Percentiles rank a stretch among this genome's conserved stretches.
phyloP scores from a whole-genome alignment of 768 basidiomycete genomes.

The Brasilioporus rufonigricans region DNA sequence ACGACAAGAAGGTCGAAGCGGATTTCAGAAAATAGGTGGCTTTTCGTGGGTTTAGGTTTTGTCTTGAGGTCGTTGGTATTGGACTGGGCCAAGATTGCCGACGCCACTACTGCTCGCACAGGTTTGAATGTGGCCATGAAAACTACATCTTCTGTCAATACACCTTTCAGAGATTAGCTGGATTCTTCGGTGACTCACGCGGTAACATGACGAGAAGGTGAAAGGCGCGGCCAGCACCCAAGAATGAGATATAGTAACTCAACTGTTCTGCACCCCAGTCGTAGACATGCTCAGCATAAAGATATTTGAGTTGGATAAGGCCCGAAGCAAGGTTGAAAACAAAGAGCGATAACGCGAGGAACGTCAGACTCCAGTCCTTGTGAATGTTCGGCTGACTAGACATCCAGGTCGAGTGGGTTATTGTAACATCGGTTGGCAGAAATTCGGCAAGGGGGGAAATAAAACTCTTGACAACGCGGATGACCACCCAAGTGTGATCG shows the following conservation, averaged over 20 bases:
- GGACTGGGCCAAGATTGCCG: conserved; percentile 3
- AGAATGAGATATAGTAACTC: conserved; percentile 72
- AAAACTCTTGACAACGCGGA: conserved; percentile 41
- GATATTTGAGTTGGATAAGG: conserved; percentile 70
- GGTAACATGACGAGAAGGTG: conserved; percentile 69
- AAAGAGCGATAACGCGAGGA: conserved; percentile 63
- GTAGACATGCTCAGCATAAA: conserved; percentile 75
- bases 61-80: conserved; percentile 23
- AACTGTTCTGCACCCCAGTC: conserved; percentile 66
- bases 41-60: conserved; percentile 45
- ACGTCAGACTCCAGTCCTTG: conserved; percentile 74
- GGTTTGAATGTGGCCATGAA: conserved; percentile 62
- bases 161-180: conserved; percentile 32
- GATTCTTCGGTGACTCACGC: conserved; percentile 39
- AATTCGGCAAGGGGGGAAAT: conserved; percentile 70
- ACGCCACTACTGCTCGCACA: conserved; percentile 16
- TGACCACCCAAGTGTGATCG: conserved; percentile 5
- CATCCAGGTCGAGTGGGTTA: conserved; percentile 44
- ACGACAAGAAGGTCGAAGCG: conserved; percentile 69
- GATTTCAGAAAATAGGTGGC: conserved; percentile 57
- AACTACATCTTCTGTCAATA: conserved; percentile 40
- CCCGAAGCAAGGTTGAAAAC: conserved; percentile 66
- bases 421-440: conserved; percentile 50
- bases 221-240: conserved; percentile 62
- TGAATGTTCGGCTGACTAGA: conserved; percentile 57